Percentiles rank a stretch among this genome's conserved stretches.
These are phyloP conservation scores for Colletotrichum sp. DNA, from an alignment of 2,329 filamentous ascomycete genomes.

Conservation along the genomic window DNA sequence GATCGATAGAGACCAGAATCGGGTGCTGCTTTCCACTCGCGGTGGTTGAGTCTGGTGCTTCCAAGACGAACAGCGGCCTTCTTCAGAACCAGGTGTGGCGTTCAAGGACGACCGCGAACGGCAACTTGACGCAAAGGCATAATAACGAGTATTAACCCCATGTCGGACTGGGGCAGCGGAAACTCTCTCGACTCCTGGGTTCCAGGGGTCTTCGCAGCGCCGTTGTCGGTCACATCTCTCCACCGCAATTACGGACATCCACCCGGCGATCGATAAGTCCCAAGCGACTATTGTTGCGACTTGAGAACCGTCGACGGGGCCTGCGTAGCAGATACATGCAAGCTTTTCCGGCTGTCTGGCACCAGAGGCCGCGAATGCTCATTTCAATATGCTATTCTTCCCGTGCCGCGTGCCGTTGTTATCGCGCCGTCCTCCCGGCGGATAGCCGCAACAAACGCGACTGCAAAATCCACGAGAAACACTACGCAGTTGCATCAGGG, in stretches of 20 bases:
- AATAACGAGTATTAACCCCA: neutral
- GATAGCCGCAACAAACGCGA: neutral
- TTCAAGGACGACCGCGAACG: neutral
- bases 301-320: neutral
- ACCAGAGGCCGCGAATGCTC: neutral
- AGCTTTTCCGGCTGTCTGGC: neutral
- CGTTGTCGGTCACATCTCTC: conserved; percentile 5
- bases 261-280: conserved; percentile 8
- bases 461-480: neutral
- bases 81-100: neutral
- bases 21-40: neutral
- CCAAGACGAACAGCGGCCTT: neutral
- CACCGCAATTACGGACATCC: conserved; percentile 11
- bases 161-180: neutral
- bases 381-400: neutral
- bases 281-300: conserved; percentile 4
- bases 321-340: conserved; percentile 3
- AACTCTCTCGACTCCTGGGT: neutral
- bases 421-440: neutral
- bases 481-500: neutral
- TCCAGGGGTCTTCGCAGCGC: conserved; percentile 3
- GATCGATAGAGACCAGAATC: neutral
- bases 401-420: neutral
- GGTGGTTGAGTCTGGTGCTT: neutral
- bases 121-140: conserved; percentile 1